phyloP scores from a whole-genome alignment of 148 eudicot species.

The Tetragonia tetragonoides region DNA sequence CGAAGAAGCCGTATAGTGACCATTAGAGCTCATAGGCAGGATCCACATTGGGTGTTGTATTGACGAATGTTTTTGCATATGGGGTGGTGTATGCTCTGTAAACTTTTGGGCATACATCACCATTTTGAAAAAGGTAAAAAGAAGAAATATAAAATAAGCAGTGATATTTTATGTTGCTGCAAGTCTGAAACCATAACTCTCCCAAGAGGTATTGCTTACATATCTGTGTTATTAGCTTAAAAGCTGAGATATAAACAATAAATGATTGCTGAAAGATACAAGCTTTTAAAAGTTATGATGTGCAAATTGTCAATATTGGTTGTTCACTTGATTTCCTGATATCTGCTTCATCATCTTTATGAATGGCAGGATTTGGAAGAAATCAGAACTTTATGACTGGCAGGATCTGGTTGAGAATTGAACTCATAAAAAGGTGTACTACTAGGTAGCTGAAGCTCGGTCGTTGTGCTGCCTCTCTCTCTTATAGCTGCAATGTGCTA shows the following conservation, averaged over 20 bases:
- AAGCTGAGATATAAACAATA: neutral
- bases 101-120: neutral
- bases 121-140: neutral
- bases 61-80: no score
- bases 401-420: neutral
- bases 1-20: no score
- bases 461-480: neutral
- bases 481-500: neutral
- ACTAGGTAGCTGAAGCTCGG: neutral
- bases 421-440: neutral
- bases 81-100: no score
- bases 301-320: neutral
- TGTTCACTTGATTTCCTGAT: neutral
- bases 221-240: neutral
- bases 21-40: no score
- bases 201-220: neutral
- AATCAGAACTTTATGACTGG: neutral
- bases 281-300: neutral
- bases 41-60: no score
- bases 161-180: neutral
- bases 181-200: neutral
- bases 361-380: slow-evolving; percentile 4
- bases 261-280: neutral
- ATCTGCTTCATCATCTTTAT: neutral
- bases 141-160: neutral